Conservation (phyloP, 805 yeast genomes). For the Metschnikowia kunwiensis region DNA sequence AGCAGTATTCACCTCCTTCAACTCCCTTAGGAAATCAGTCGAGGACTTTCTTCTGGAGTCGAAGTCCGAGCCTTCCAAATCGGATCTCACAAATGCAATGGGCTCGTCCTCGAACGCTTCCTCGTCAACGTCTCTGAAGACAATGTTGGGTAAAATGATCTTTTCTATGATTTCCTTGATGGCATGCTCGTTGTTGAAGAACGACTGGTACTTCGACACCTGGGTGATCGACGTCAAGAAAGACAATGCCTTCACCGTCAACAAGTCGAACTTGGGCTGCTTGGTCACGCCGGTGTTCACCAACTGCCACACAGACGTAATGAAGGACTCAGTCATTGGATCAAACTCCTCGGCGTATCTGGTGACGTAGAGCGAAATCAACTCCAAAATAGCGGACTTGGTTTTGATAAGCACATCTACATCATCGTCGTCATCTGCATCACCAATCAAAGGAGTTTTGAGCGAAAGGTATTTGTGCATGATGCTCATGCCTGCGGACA, state of each 20-base stretch:
- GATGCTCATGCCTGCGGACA: slow-evolving; percentile 71
- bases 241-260: slow-evolving; percentile 76
- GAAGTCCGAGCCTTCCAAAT: slow-evolving; percentile 90
- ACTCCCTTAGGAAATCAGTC: slow-evolving; percentile 85
- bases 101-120: slow-evolving; percentile 98
- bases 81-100: slow-evolving; percentile 85
- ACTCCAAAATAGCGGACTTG: slow-evolving; percentile 80
- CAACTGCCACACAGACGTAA: slow-evolving; percentile 77
- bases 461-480: slow-evolving; percentile 77
- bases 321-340: slow-evolving; percentile 71
- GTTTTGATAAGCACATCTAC: slow-evolving; percentile 67
- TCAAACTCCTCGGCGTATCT: slow-evolving; percentile 91
- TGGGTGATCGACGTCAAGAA: slow-evolving; percentile 81
- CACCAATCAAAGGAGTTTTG: slow-evolving; percentile 51
- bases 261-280: slow-evolving; percentile 76
- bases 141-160: slow-evolving; percentile 84
- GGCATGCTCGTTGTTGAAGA: slow-evolving; percentile 47
- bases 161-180: slow-evolving; percentile 76
- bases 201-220: slow-evolving; percentile 60
- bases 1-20: slow-evolving; percentile 74
- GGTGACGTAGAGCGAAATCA: slow-evolving; percentile 79
- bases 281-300: slow-evolving; percentile 55
- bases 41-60: slow-evolving; percentile 91
- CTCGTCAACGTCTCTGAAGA: slow-evolving; percentile 81
- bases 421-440: slow-evolving; percentile 57